Evolutionary conservation across 2,329 filamentous ascomycete genomes (phyloP).

Genomic region (Raffaelea deltoideospora): DNA sequence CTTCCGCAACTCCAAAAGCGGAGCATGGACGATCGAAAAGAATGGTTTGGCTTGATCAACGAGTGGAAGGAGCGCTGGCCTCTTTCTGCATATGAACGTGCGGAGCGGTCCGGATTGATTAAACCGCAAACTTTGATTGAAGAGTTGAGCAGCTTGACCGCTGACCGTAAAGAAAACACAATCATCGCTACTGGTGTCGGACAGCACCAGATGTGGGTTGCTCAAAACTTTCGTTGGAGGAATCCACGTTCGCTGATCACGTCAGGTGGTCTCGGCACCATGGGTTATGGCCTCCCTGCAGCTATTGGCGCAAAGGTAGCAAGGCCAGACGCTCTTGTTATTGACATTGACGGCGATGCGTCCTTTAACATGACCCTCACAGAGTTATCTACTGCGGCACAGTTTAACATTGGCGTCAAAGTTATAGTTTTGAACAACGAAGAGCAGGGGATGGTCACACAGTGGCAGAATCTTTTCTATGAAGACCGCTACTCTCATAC

Average conservation of each 20-base stretch:
- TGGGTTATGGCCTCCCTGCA: constrained; percentile 89
- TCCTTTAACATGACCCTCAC: constrained; percentile 98
- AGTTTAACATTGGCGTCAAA: constrained; percentile 96
- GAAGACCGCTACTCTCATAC: constrained; percentile 86
- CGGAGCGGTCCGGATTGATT: constrained; percentile 62
- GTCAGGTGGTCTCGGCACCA: constrained; percentile 85
- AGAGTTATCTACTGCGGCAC: constrained; percentile 79
- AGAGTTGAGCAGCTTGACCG: constrained; percentile 73
- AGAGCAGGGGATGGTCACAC: constrained; percentile 96
- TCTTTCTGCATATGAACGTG: constrained; percentile 63
- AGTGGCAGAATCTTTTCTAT: constrained; percentile 97
- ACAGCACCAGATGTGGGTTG: constrained; percentile 98
- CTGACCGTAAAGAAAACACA: constrained; percentile 64
- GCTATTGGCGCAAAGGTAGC: constrained; percentile 89
- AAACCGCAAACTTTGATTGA: constrained; percentile 91
- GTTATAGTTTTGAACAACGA: constrained; percentile 92
- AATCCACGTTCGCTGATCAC: constrained; percentile 89
- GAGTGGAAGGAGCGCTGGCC: constrained; percentile 90
- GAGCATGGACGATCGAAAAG: constrained; percentile 49
- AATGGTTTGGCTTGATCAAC: constrained; percentile 83
- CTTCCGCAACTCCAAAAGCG: constrained; percentile 55
- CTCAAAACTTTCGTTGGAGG: constrained; percentile 92
- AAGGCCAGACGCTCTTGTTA: constrained; percentile 62
- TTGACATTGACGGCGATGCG: constrained; percentile 96
- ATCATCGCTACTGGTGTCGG: constrained; percentile 90